These are phyloP conservation scores for Triticum monococcum DNA, from an alignment of 176 grass and related monocot genomes.

Conservation along the genomic window DNA sequence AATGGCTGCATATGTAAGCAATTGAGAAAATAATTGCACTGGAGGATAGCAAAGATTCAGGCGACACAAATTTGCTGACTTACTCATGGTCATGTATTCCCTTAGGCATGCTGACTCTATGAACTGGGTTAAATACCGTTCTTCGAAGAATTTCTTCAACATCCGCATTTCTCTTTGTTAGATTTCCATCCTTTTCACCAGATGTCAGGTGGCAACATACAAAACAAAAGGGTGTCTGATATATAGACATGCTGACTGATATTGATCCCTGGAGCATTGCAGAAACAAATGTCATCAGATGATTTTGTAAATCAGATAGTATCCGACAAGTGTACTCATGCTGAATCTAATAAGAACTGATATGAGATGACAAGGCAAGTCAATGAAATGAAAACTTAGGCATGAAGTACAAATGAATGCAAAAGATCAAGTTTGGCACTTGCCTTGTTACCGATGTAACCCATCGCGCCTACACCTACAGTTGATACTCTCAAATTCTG, in stretches of 20 bases:
- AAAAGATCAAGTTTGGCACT: constrained; percentile 29
- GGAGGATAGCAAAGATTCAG: constrained; percentile 3
- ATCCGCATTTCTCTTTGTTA: constrained; percentile 75
- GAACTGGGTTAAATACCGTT: constrained; percentile 64
- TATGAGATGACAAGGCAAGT: neutral
- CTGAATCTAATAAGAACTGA: neutral
- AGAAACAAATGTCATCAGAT: constrained; percentile 18
- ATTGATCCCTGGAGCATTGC: constrained; percentile 72
- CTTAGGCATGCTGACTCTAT: constrained; percentile 38
- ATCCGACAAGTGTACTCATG: neutral
- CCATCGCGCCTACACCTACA: constrained; percentile 84
- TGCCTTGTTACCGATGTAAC: constrained; percentile 95
- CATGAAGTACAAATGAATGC: neutral
- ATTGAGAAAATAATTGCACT: constrained; percentile 2
- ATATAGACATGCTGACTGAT: constrained; percentile 96
- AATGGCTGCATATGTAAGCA: constrained; percentile 11
- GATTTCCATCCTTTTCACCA: constrained; percentile 79
- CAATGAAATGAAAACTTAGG: neutral
- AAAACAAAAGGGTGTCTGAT: constrained; percentile 87
- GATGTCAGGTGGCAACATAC: constrained; percentile 83
- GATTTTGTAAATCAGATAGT: constrained; percentile 2
- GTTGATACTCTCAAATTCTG: constrained; percentile 89
- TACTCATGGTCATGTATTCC: constrained; percentile 79
- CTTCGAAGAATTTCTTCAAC: constrained; percentile 74
- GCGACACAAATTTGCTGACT: constrained; percentile 7